A percentile compares a stretch with the other conserved stretches of the same genome.
Conservation (phyloP, 2,329 filamentous ascomycete genomes). For the Alternaria incomplexa region DNA sequence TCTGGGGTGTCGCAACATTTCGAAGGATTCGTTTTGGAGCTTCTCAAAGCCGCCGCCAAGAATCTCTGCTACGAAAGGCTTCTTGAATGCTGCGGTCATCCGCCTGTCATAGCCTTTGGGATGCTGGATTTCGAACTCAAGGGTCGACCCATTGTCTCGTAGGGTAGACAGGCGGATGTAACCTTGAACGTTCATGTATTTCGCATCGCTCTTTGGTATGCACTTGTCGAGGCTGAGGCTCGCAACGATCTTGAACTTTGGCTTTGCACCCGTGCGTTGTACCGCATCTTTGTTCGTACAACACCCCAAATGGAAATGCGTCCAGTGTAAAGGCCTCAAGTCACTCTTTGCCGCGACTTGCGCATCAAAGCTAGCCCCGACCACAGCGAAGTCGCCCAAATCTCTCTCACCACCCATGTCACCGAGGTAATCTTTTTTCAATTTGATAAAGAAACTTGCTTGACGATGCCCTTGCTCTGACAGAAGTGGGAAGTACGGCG, state of each 20-base stretch:
- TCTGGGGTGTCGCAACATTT: slow-evolving; percentile 76
- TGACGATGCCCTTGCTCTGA: slow-evolving; percentile 30
- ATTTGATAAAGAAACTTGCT: slow-evolving; percentile 70
- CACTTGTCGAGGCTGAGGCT: slow-evolving; percentile 53
- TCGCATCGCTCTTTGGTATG: slow-evolving; percentile 54
- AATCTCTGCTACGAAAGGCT: slow-evolving; percentile 79
- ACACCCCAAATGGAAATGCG: slow-evolving; percentile 81
- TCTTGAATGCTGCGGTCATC: slow-evolving; percentile 65
- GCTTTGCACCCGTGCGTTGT: slow-evolving; percentile 57
- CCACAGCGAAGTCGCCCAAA: slow-evolving; percentile 75
- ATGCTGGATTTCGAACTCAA: slow-evolving; percentile 31
- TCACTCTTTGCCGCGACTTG: slow-evolving; percentile 64
- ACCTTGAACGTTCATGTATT: slow-evolving; percentile 52
- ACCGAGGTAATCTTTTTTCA: slow-evolving; percentile 87
- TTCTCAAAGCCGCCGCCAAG: slow-evolving; percentile 82
- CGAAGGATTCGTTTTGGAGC: slow-evolving; percentile 70
- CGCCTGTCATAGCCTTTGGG: slow-evolving; percentile 24
- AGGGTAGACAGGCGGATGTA: slow-evolving; percentile 44
- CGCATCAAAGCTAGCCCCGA: slow-evolving; percentile 76
- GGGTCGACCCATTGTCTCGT: slow-evolving; percentile 21
- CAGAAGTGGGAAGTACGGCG: slow-evolving; percentile 70
- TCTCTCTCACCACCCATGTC: slow-evolving; percentile 73
- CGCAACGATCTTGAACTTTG: slow-evolving; percentile 71
- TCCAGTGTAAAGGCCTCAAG: slow-evolving; percentile 69
- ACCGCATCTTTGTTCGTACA: slow-evolving; percentile 70